Percentiles rank a stretch among this genome's conserved stretches.
These are phyloP conservation scores for Paraconiothyrium sp. DNA, from an alignment of 2,329 filamentous ascomycete genomes.

Conservation along the genomic window DNA sequence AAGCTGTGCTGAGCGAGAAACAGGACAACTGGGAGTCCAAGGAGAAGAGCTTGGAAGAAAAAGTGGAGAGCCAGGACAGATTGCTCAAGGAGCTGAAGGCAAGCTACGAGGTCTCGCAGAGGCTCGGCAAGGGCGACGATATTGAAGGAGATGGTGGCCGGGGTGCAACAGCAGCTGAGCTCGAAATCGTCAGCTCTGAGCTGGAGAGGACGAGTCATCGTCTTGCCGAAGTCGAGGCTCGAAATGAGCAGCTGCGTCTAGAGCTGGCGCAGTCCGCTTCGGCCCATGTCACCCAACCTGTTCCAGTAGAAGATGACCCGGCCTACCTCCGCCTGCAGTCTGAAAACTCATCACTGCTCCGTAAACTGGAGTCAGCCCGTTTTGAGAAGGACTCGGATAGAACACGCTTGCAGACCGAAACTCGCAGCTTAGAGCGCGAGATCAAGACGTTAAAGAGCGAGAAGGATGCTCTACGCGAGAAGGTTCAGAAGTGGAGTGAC, in stretches of 20 bases:
- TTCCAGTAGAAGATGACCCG: constrained; percentile 85
- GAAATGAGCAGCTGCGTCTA: constrained; percentile 91
- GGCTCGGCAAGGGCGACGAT: constrained; percentile 78
- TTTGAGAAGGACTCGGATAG: constrained; percentile 86
- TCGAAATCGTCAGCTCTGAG: constrained; percentile 93
- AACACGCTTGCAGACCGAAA: constrained; percentile 76
- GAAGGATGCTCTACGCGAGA: constrained; percentile 79
- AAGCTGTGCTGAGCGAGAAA: constrained; percentile 89
- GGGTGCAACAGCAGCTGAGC: constrained; percentile 83
- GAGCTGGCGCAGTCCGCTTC: constrained; percentile 91
- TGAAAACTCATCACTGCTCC: constrained; percentile 90
- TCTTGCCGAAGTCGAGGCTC: constrained; percentile 88
- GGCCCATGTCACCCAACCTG: constrained; percentile 67
- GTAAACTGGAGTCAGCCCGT: constrained; percentile 83
- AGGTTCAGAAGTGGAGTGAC: constrained; percentile 88
- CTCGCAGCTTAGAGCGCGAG: constrained; percentile 83
- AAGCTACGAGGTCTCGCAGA: constrained; percentile 94
- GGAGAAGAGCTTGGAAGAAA: constrained; percentile 89
- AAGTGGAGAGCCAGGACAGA: constrained; percentile 91
- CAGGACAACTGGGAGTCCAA: constrained; percentile 96
- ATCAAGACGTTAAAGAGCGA: constrained; percentile 78
- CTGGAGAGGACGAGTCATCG: constrained; percentile 87
- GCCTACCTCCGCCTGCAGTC: constrained; percentile 86
- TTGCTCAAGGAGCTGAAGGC: constrained; percentile 94
- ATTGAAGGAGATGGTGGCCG: constrained; percentile 65